phyloP scores from a whole-genome alignment of 768 basidiomycete species.

The Boletus subcaerulescens region DNA sequence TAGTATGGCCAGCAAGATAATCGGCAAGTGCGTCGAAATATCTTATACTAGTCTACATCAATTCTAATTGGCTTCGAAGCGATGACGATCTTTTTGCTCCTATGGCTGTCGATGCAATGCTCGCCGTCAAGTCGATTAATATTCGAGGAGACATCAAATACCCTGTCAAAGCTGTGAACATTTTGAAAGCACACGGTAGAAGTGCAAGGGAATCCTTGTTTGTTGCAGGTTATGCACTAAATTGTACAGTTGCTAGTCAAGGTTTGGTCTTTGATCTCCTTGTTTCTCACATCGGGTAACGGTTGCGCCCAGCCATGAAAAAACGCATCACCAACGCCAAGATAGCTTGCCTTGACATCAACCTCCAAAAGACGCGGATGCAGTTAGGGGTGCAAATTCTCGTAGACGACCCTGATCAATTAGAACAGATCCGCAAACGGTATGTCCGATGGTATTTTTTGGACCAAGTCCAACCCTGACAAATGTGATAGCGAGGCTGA shows the following conservation, averaged over 20 bases:
- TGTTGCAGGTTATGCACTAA: constrained; percentile 95
- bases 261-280: constrained; percentile 48
- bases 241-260: constrained; percentile 98
- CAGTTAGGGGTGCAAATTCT: constrained; percentile 96
- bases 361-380: constrained; percentile 95
- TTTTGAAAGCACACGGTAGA: constrained; percentile 95
- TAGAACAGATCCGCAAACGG: constrained; percentile 96
- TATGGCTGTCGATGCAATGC: constrained; percentile 98
- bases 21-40: constrained; percentile 75
- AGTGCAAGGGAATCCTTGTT: constrained; percentile 93
- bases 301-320: constrained; percentile 78
- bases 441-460: constrained; percentile 31
- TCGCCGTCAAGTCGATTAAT: constrained; percentile 93
- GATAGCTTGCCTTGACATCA: constrained; percentile 98
- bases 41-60: background rate
- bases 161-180: constrained; percentile 98
- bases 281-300: constrained; percentile 1
- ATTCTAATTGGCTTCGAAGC: constrained; percentile 39
- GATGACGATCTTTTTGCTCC: constrained; percentile 98
- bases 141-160: constrained; percentile 95
- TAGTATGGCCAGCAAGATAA: constrained; percentile 98
- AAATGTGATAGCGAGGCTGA: constrained; percentile 77
- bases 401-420: constrained; percentile 92
- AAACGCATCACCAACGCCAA: constrained; percentile 90
- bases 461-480: constrained; percentile 13